Base-by-base conservation (phyloP, 306 rosid genomes). In the Sesbania bispinosa region DNA sequence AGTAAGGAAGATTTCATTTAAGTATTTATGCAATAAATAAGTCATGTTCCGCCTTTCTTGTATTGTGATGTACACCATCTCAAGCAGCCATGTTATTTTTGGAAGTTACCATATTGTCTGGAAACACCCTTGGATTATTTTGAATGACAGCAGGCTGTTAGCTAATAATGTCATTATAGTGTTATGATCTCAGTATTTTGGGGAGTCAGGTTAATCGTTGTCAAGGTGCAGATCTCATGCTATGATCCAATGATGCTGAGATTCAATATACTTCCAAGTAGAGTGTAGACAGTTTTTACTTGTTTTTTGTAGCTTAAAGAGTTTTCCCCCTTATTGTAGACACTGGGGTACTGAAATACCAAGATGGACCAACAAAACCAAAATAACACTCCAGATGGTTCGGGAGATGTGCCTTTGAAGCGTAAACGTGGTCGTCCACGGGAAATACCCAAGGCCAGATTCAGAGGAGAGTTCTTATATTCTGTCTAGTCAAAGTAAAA, bases 351-450 rank as follows among this genome's bases (percentile, higher is more conserved):
- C 36, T 62, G 65, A 70, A 58, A 23, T 42, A 47, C 39, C 20
- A 55, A 67, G 67, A 94, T 94, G 98, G 78, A 82, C 54, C 92
- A 86, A 74, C 77, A 74, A 6, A 77, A 85, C 78, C 92, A 73
- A 46, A 87, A 73, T 67, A 79, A 79, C 67, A 83, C 63, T 51
- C 81, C 79, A 42, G 88, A 83, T 85, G 82, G 83, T 33, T 86
- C 84, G 2, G 85, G 85, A 63, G 89, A 86, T 65, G 66, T 77
- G 77, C 90, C 92, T n/a, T 48, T 75, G 84, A 94, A 90, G 92
- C 90, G 96, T 2, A 90, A 91, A 77, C 96, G 98, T 14, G 98
- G 98, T 21, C 98, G 98, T 38, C 98, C 98, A 6, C 82, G 97
- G 97, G 67, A 94, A 94, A 84, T 84, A 87, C 69, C 98, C 96